A percentile compares a stretch with the other conserved stretches of the same genome.
phyloP scores from a whole-genome alignment of 2,329 filamentous ascomycete species.

The Epichloe amarillans region DNA sequence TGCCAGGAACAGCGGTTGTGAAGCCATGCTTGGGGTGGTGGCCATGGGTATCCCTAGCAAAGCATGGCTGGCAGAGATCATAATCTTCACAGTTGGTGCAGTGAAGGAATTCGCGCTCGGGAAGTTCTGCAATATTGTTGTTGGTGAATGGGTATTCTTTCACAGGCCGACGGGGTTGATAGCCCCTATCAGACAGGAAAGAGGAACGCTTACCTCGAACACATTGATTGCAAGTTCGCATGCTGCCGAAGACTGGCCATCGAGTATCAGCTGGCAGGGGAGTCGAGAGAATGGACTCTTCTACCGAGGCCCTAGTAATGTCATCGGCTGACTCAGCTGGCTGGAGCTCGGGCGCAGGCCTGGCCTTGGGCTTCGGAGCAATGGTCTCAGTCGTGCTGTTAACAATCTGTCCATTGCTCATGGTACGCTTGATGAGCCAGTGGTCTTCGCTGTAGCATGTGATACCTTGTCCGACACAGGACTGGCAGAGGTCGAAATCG shows the following conservation, averaged over 20 bases:
- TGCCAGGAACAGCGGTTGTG: conserved; percentile 49
- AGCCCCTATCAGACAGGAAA: neutral
- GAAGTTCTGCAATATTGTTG: conserved; percentile 37
- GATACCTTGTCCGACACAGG: conserved; percentile 62
- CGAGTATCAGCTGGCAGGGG: neutral
- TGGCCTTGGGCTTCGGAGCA: conserved; percentile 43
- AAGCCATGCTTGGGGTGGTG: conserved; percentile 86
- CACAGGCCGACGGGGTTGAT: neutral
- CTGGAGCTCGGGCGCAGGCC: conserved; percentile 8
- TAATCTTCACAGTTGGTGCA: conserved; percentile 79
- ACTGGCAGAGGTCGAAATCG: conserved; percentile 83
- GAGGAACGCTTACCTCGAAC: conserved; percentile 26
- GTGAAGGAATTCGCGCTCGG: conserved; percentile 70
- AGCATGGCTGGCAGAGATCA: conserved; percentile 80
- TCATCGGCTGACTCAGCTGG: neutral
- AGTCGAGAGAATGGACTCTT: neutral
- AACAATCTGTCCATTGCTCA: conserved; percentile 65
- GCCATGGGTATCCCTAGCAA: conserved; percentile 63
- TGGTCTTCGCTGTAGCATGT: conserved; percentile 69
- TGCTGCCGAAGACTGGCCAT: conserved; percentile 15
- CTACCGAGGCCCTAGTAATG: neutral
- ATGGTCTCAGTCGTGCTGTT: conserved; percentile 79
- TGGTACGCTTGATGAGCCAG: conserved; percentile 86
- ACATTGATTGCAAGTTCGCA: conserved; percentile 59
- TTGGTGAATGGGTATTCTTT: conserved; percentile 3